These are phyloP conservation scores for Trichoderma reesei DNA, from an alignment of 495 filamentous ascomycete species.

Conservation along the genomic window DNA sequence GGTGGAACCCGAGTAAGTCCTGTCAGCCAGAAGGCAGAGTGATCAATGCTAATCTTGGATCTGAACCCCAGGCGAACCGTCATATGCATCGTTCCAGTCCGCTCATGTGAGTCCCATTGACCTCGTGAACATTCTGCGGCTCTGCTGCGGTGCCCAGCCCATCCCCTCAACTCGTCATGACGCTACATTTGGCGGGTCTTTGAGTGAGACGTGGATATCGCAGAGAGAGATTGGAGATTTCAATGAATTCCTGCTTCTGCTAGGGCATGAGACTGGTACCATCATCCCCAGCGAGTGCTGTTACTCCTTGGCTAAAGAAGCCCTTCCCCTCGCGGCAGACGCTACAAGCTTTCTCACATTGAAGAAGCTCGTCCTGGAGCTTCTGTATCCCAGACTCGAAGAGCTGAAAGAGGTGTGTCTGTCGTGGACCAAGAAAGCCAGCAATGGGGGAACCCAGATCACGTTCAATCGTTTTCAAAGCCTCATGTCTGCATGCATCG, in stretches of 20 bases:
- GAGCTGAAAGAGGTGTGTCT: constrained; percentile 30
- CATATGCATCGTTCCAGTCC: constrained; percentile 31
- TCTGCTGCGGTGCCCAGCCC: constrained; percentile 30
- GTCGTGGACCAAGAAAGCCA: constrained; percentile 32
- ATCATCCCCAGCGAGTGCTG: not conserved
- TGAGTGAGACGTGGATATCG: constrained; percentile 25
- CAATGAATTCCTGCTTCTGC: constrained; percentile 33
- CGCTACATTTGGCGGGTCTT: constrained; percentile 28
- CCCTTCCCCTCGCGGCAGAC: constrained; percentile 18
- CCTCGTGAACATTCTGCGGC: constrained; percentile 34
- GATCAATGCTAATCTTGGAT: constrained; percentile 8
- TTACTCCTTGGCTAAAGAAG: constrained; percentile 6
- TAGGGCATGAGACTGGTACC: constrained; percentile 16
- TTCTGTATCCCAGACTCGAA: constrained; percentile 37
- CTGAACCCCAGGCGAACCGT: constrained; percentile 22
- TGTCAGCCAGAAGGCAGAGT: not conserved
- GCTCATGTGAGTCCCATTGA: constrained; percentile 32
- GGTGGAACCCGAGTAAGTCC: constrained; percentile 64
- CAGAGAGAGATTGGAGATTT: constrained; percentile 18
- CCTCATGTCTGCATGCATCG: constrained; percentile 34
- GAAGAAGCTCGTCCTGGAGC: constrained; percentile 39
- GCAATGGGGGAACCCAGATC: constrained; percentile 30
- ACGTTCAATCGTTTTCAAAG: constrained; percentile 38
- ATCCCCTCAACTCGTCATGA: constrained; percentile 18
- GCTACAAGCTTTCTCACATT: constrained; percentile 29